Conservation (phyloP, 495 filamentous ascomycete genomes). For the Annulohypoxylon stygium region DNA sequence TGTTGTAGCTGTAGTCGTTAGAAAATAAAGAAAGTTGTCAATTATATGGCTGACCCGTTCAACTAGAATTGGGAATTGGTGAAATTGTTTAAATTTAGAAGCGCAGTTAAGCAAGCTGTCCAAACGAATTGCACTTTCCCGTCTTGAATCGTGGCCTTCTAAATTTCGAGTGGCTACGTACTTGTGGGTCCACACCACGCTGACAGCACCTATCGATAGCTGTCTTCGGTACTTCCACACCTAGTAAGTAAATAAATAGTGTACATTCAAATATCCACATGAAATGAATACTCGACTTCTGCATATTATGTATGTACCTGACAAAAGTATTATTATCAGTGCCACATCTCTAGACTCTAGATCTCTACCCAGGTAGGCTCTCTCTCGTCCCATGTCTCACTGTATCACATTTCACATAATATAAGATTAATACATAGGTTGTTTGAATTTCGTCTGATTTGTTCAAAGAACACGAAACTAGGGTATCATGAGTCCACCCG, state of each 20-base stretch:
- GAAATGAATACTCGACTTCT: neutral
- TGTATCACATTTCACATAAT: neutral
- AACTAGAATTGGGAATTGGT: slow-evolving; percentile 2
- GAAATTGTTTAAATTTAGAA: slow-evolving; percentile 45
- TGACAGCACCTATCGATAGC: slow-evolving; percentile 31
- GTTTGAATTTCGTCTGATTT: neutral
- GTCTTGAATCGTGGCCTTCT: slow-evolving; percentile 53
- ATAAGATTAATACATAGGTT: neutral
- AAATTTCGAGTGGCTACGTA: slow-evolving; percentile 44
- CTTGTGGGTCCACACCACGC: slow-evolving; percentile 11
- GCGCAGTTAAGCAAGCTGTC: slow-evolving; percentile 37
- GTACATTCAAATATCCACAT: neutral
- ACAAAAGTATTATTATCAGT: neutral
- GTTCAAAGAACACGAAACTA: neutral
- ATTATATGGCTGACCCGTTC: slow-evolving; percentile 21
- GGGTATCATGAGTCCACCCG: slow-evolving; percentile 30
- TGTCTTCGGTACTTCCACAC: neutral
- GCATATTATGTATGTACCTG: slow-evolving; percentile 24
- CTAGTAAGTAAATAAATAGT: neutral
- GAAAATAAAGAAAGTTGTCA: slow-evolving; percentile 9
- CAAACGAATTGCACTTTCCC: slow-evolving; percentile 18
- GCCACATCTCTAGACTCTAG: neutral
- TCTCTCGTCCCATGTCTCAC: neutral
- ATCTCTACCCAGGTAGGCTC: neutral
- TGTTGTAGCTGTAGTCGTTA: slow-evolving; percentile 17